Evolutionary conservation across 2,329 filamentous ascomycete species (phyloP), one percentile per base, ranked within the genome.

Genomic region (Colletotrichum tofieldiae): DNA sequence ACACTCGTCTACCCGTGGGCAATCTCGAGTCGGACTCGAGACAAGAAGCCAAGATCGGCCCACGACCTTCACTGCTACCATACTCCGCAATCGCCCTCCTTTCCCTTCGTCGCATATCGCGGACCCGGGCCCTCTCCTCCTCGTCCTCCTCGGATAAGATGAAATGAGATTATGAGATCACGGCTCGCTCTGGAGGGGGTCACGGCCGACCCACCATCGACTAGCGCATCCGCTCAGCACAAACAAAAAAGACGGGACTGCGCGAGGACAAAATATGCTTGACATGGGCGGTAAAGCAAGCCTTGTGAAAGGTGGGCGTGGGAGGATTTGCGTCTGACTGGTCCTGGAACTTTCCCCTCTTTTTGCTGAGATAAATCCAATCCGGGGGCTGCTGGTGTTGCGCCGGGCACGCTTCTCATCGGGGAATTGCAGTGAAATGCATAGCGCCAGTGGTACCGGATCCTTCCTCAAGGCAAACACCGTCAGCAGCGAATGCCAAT

Each of bases 241-340:
- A 64, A 69, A 68, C 29, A 69, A 72, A 69, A 59, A 55, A 64
- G 55, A 12, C 59, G 69, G 70, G 52, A 60, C 65, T 55, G n/a
- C 29, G 52, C 43, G 54, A 70, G 45, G 29, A 43, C 56, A 65
- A 37, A 39, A 68, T 71, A 74, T 77, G 77, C 60, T 60, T 45
- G 45, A 68, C 73, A 74, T 77, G 78, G 80, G 82, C 82, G 82
- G 81, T 78, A 82, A 83, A 75, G 80, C 77, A 75, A 76, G 77
- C 78, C 72, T 77, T 77, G 76, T 83, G 81, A 84, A 83, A 83
- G 82, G 82, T 78, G 77, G 67, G 58, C 61, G 65, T 18, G 35
- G 45, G 61, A 65, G 60, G 67, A 66, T 41, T 73, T 71, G 59
- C 69, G 60, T 35, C 54, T 70, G 65, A 54, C 70, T 70, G 56